These are phyloP conservation scores for Apiotrichum laibachii DNA, from an alignment of 1,284 basidiomycete genomes.

Conservation along the genomic window DNA sequence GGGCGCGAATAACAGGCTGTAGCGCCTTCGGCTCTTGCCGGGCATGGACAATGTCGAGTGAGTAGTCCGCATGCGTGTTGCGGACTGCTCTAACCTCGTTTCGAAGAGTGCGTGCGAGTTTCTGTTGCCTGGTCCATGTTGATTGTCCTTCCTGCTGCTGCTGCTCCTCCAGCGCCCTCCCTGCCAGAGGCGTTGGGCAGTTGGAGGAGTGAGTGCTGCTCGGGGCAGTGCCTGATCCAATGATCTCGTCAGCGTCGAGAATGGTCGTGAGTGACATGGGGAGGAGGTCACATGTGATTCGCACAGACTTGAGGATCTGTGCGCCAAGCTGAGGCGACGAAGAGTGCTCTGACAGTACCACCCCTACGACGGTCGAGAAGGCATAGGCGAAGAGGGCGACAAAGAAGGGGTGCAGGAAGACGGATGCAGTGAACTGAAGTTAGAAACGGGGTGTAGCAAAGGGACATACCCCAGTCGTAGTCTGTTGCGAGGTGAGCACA, in stretches of 20 bases:
- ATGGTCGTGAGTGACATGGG: slow-evolving; percentile 35
- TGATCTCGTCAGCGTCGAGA: slow-evolving; percentile 14
- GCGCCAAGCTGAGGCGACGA: slow-evolving; percentile 27
- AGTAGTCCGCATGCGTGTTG: slow-evolving; percentile 21
- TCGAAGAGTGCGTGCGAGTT: slow-evolving; percentile 30
- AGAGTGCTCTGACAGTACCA: slow-evolving; percentile 33
- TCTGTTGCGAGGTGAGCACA: slow-evolving; percentile 37
- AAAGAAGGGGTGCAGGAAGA: slow-evolving; percentile 44
- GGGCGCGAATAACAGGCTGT: slow-evolving; percentile 23
- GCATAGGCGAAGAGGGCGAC: slow-evolving; percentile 42
- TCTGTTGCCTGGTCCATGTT: slow-evolving; percentile 18
- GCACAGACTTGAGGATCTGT: slow-evolving; percentile 24
- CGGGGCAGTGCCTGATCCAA: not conserved
- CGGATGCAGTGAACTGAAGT: slow-evolving; percentile 4
- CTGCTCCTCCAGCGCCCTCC: slow-evolving; percentile 4
- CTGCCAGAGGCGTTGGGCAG: not conserved
- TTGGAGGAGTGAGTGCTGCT: not conserved
- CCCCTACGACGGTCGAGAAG: slow-evolving; percentile 34
- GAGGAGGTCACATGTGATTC: slow-evolving; percentile 30
- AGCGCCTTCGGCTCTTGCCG: slow-evolving; percentile 23
- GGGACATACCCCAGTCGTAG: slow-evolving; percentile 29
- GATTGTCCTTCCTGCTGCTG: not conserved
- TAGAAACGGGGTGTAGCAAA: not conserved
- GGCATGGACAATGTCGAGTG: slow-evolving; percentile 26
- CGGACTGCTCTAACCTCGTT: slow-evolving; percentile 19